Percentiles rank a stretch among this genome's conserved stretches.
Conservation (phyloP, 2,329 filamentous ascomycete species). For the Colletotrichum plurivorum region DNA sequence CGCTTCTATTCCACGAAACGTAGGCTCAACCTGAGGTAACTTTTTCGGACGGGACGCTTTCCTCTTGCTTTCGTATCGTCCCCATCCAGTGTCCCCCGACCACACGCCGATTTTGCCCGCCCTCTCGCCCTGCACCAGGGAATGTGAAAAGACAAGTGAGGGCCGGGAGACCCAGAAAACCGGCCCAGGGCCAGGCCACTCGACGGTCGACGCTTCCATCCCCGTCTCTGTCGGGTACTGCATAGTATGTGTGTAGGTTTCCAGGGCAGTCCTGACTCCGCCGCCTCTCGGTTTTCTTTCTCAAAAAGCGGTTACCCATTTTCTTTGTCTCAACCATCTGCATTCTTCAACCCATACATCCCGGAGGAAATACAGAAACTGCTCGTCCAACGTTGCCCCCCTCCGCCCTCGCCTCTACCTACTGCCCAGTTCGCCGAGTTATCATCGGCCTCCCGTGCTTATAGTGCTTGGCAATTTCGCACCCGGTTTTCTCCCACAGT, state of each 20-base stretch:
- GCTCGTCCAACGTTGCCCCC: no score
- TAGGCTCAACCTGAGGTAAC: conserved; percentile 18
- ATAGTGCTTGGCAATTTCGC: conserved; percentile 1
- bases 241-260: no score
- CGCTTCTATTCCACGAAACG: background rate
- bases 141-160: background rate
- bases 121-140: conserved; percentile 10
- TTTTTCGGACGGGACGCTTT: conserved; percentile 23
- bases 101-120: conserved; percentile 9
- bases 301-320: conserved; percentile 6
- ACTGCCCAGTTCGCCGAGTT: no score
- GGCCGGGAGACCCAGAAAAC: conserved; percentile 11
- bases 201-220: background rate
- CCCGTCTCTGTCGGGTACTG: background rate
- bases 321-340: conserved; percentile 33
- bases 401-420: no score
- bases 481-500: background rate
- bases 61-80: conserved; percentile 19
- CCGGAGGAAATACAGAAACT: background rate
- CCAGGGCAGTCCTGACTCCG: conserved; percentile 1
- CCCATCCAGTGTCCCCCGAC: conserved; percentile 16
- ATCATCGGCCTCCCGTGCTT: background rate
- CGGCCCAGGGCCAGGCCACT: conserved; percentile 25
- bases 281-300: conserved; percentile 16
- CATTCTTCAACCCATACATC: conserved; percentile 32